A percentile compares a stretch with the other conserved stretches of the same genome.
Conservation (phyloP, 2,329 filamentous ascomycete genomes). For the Aureobasidium uvarum region DNA sequence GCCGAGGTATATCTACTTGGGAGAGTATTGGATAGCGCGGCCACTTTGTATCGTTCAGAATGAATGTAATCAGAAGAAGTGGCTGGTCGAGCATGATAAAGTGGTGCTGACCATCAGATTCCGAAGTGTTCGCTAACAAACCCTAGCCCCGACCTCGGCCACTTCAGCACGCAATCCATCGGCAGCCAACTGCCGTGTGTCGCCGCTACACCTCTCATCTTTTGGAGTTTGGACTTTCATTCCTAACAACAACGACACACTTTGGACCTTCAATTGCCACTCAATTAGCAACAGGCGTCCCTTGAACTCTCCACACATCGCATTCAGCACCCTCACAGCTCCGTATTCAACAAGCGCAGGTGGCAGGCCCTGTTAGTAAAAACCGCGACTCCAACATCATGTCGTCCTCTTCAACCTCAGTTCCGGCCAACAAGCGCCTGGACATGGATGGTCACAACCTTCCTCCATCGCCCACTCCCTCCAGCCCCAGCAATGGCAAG, state of each 20-base stretch:
- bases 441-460: slow-evolving; percentile 82
- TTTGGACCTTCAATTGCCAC: not conserved
- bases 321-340: not conserved
- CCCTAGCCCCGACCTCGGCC: not conserved
- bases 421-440: slow-evolving; percentile 47
- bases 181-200: not conserved
- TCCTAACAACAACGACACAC: not conserved
- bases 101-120: not conserved
- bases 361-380: slow-evolving; percentile 23
- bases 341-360: not conserved
- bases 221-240: not conserved
- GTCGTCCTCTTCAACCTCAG: slow-evolving; percentile 18
- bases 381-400: slow-evolving; percentile 20
- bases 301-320: not conserved
- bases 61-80: not conserved
- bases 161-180: not conserved
- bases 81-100: not conserved
- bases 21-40: not conserved
- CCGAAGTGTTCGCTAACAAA: not conserved
- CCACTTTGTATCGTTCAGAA: not conserved
- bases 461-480: slow-evolving; percentile 89
- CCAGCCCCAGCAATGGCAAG: slow-evolving; percentile 78
- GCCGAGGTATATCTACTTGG: not conserved
- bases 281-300: not conserved
- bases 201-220: not conserved